Percentiles rank a stretch among this genome's conserved stretches.
Conservation (phyloP, 495 filamentous ascomycete species). For the Sordaria brevicollis region DNA sequence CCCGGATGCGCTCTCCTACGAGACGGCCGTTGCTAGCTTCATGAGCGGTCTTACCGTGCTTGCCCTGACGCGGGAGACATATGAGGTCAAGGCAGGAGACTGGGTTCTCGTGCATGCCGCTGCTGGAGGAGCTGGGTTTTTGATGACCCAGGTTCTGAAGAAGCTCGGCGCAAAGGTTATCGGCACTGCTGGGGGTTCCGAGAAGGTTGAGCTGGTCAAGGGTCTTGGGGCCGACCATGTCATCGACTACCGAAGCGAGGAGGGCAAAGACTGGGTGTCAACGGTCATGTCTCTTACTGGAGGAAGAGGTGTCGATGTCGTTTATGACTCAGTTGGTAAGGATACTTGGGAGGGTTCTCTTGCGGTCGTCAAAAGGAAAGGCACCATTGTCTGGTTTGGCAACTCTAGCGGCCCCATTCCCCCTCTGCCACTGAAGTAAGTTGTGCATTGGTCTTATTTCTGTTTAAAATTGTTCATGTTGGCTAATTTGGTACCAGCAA, state of each 20-base stretch:
- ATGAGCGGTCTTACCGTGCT: slow-evolving; percentile 75
- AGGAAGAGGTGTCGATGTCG: slow-evolving; percentile 56
- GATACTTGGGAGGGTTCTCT: slow-evolving; percentile 70
- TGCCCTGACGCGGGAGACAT: slow-evolving; percentile 61
- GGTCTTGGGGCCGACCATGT: slow-evolving; percentile 56
- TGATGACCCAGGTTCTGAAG: slow-evolving; percentile 60
- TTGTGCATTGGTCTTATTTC: no score
- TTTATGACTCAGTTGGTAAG: slow-evolving; percentile 78
- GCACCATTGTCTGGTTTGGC: slow-evolving; percentile 67
- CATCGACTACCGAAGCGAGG: slow-evolving; percentile 59
- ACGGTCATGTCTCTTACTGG: slow-evolving; percentile 53
- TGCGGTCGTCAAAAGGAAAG: slow-evolving; percentile 63
- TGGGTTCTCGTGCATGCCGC: slow-evolving; percentile 78
- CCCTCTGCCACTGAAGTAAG: slow-evolving; percentile 31
- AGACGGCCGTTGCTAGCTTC: slow-evolving; percentile 52
- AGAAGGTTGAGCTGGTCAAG: slow-evolving; percentile 61
- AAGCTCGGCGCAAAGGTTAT: slow-evolving; percentile 65
- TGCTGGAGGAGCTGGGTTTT: slow-evolving; percentile 69
- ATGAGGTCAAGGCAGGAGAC: slow-evolving; percentile 59
- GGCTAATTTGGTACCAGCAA: no score
- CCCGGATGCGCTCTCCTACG: slow-evolving; percentile 46
- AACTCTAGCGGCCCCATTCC: slow-evolving; percentile 67
- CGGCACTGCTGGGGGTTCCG: slow-evolving; percentile 58
- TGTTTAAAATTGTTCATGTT: no score
- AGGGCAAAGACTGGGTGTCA: slow-evolving; percentile 31